These are phyloP conservation scores for Amaranthus hypochondriacus DNA, from an alignment of 148 eudicot species.

Conservation along the genomic window DNA sequence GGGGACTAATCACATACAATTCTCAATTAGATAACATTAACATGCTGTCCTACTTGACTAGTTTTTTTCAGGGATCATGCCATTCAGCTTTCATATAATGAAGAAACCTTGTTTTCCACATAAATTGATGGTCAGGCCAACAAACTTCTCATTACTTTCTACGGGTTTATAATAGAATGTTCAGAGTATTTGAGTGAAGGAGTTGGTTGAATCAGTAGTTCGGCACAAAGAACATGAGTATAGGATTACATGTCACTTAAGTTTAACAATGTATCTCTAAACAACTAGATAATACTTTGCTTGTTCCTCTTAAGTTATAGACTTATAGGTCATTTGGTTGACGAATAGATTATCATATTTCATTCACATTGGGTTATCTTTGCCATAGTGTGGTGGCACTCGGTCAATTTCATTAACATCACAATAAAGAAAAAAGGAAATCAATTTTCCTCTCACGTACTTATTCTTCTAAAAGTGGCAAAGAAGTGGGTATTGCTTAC, in stretches of 20 bases:
- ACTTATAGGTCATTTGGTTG: not conserved
- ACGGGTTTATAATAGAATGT: too few relatives aligned
- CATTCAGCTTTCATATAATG: not conserved
- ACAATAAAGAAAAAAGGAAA: not conserved
- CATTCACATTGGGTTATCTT: not conserved
- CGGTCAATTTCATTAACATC: not conserved
- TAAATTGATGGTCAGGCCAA: not conserved
- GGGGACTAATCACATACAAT: not conserved
- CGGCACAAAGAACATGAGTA: not conserved
- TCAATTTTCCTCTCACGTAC: not conserved
- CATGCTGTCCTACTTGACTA: not conserved
- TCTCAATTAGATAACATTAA: not conserved
- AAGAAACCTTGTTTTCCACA: not conserved
- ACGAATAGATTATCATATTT: not conserved
- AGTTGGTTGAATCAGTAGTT: not conserved
- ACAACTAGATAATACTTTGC: not conserved
- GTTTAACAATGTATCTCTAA: too few relatives aligned
- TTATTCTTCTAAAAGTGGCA: not conserved
- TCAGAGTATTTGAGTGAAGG: not conserved
- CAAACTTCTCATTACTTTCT: not conserved
- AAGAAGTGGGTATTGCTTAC: not conserved
- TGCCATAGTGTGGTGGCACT: not conserved
- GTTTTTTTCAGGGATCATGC: not conserved
- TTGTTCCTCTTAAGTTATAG: not conserved
- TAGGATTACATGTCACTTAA: not conserved